A percentile compares a stretch with the other conserved stretches of the same genome.
Evolutionary conservation across 2,329 filamentous ascomycete species (phyloP).

Genomic region (Fusarium miscanthi): DNA sequence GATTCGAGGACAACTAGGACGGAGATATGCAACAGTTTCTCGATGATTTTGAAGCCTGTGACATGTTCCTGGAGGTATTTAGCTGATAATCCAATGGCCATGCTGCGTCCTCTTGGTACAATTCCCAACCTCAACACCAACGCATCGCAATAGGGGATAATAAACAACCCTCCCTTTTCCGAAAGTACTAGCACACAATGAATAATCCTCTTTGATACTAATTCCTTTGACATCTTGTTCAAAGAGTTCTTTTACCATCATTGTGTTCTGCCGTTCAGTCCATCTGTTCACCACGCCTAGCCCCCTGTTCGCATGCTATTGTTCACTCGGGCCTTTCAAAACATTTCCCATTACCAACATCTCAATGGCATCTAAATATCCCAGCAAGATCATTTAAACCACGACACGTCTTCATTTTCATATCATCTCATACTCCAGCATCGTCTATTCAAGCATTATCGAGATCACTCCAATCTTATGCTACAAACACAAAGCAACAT

Average conservation of each 20-base stretch:
- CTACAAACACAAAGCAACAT: not conserved
- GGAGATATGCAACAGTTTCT: not conserved
- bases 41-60: not conserved
- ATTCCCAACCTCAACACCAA: not conserved
- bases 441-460: not conserved
- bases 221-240: not conserved
- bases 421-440: no score
- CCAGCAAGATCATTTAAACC: not conserved
- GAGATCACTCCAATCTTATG: not conserved
- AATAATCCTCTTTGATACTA: accelerated
- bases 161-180: no score
- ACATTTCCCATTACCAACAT: not conserved
- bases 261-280: not conserved
- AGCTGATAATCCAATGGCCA: not conserved
- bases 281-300: not conserved
- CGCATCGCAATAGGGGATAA: not conserved
- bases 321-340: not conserved
- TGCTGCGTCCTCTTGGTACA: not conserved
- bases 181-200: not conserved
- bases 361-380: accelerated
- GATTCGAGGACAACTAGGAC: accelerated
- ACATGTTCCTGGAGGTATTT: not conserved
- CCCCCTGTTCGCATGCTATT: not conserved
- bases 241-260: not conserved
- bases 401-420: not conserved